Percentiles rank a stretch among this genome's conserved stretches.
phyloP scores from a whole-genome alignment of 257 asterid genomes.

The Verbena officinalis region DNA sequence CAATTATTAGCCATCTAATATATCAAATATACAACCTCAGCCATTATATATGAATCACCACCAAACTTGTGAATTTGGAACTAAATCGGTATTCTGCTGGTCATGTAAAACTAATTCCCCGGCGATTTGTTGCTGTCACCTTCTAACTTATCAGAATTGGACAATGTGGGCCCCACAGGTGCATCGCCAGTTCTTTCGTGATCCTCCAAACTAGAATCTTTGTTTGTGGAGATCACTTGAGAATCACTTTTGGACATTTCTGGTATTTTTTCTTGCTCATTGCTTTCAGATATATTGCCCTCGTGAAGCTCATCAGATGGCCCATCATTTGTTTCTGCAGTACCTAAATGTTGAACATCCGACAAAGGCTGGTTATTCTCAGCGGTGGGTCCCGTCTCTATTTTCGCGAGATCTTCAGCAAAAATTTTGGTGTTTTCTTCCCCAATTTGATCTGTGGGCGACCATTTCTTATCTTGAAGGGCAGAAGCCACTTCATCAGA shows the following conservation, averaged over 20 bases:
- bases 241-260: constrained; percentile 23
- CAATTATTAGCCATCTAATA: neutral
- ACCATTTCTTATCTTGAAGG: constrained; percentile 22
- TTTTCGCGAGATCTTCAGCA: neutral
- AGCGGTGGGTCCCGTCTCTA: neutral
- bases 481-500: constrained; percentile 26
- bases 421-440: constrained; percentile 24
- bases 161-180: neutral
- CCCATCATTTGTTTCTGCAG: constrained; percentile 11
- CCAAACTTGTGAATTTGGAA: neutral
- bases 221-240: constrained; percentile 19
- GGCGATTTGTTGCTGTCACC: neutral
- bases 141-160: constrained; percentile 25
- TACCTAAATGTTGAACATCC: constrained; percentile 29
- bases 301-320: constrained; percentile 28
- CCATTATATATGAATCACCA: neutral
- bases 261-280: constrained; percentile 19
- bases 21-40: neutral
- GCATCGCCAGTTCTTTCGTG: neutral
- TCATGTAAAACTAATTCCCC: constrained; percentile 1
- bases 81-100: neutral
- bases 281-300: neutral
- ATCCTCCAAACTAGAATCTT: constrained; percentile 18
- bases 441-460: constrained; percentile 30
- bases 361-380: constrained; percentile 30